Base-by-base conservation (phyloP, 495 filamentous ascomycete species). In the Rusavskia elegans region DNA sequence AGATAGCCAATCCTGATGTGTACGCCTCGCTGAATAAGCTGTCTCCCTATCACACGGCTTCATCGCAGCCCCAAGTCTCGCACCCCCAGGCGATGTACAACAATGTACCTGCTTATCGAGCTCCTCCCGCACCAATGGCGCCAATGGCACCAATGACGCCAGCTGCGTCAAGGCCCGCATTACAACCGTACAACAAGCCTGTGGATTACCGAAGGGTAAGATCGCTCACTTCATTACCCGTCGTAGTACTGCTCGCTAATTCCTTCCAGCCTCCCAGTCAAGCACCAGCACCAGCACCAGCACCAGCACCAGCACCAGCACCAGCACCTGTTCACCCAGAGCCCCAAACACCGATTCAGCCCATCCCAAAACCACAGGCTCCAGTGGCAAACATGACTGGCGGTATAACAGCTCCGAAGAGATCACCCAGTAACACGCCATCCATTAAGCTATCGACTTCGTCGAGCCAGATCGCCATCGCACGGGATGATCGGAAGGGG, bases 301-400 rank as follows among this genome's bases (percentile, higher is more conserved):
- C 46, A 50, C 48, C 21, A 25, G 29, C 23, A 36, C 17, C 52
- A 13, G 19, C n/a, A n/a, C n/a, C n/a, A 11, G 19, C 46, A 52
- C 46, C 20, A 21, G 25, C 21, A 35, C n/a, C 52, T 20, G 37
- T 23, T 20, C 52, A 49, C 37, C 52, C 35, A 29, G 19, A 49
- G 32, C 45, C 37, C 6, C 32, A 5, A 20, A 32, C 35, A 44
- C 25, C 27, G 5, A 30, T 39, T 21, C 37, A 52, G 19, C 9
- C 44, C 8, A 10, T n/a, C 21, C 53, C 38, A 48, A 37, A 8
- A 40, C 40, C 53, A n/a, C 48, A 55, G 45, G 59, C 59, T 36
- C 59, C 59, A 25, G 57, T 59, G 30, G 59, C 59, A 40, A 62
- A 62, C 29, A 62, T 62, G 59, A 56, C 55, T 29, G 53, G 49